Evolutionary conservation across 495 filamentous ascomycete species (phyloP).

Genomic region (Neurospora sp.): DNA sequence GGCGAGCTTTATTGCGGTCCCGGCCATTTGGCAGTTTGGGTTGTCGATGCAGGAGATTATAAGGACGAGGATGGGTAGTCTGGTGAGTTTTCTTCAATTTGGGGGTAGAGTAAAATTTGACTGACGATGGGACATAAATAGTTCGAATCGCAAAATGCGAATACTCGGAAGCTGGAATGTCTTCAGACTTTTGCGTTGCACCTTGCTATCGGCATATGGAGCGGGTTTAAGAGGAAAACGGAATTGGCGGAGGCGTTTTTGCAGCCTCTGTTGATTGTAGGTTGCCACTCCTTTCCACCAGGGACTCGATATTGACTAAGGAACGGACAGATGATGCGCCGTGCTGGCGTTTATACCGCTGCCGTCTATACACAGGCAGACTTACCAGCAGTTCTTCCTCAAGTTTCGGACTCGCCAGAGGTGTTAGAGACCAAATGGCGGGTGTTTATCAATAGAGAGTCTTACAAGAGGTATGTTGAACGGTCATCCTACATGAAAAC

Average conservation of each 20-base stretch:
- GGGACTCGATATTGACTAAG: background rate
- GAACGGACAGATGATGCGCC: constrained; percentile 23
- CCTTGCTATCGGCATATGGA: constrained; percentile 50
- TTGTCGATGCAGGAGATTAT: constrained; percentile 48
- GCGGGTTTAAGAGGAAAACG: constrained; percentile 48
- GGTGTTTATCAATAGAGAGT: constrained; percentile 31
- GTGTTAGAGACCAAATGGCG: constrained; percentile 43
- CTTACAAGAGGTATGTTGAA: constrained; percentile 18
- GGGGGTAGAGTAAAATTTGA: background rate
- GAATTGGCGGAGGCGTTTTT: constrained; percentile 51
- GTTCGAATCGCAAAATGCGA: constrained; percentile 46
- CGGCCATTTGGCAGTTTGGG: constrained; percentile 45
- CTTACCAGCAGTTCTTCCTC: constrained; percentile 12
- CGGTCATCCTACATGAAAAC: background rate
- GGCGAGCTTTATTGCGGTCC: constrained; percentile 38
- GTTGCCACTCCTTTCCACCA: background rate
- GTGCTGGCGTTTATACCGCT: constrained; percentile 19
- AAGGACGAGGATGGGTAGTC: constrained; percentile 31
- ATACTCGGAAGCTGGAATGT: constrained; percentile 40
- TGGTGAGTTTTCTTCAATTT: constrained; percentile 7
- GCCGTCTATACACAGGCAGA: background rate
- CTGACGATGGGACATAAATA: background rate
- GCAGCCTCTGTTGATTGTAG: constrained; percentile 36
- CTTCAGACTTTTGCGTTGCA: constrained; percentile 41
- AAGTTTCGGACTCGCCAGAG: constrained; percentile 28